phyloP scores from a whole-genome alignment of 2,329 filamentous ascomycete genomes.

The Ophiocordyceps australis region DNA sequence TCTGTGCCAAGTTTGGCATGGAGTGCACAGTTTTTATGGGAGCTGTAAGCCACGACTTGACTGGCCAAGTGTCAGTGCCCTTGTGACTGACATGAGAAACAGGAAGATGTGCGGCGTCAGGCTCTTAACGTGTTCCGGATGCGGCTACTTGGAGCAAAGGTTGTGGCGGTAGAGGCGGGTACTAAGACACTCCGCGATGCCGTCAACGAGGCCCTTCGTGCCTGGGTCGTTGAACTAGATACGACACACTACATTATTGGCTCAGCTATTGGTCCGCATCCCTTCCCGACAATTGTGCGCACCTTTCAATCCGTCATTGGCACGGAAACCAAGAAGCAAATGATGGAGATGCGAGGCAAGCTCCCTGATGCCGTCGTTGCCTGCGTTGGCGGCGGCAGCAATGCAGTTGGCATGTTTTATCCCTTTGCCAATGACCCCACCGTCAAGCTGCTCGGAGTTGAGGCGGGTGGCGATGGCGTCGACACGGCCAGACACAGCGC shows the following conservation, averaged over 20 bases:
- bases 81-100: conserved; percentile 3
- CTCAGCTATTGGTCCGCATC: conserved; percentile 91
- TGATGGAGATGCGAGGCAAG: conserved; percentile 68
- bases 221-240: conserved; percentile 84
- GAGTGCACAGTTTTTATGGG: conserved; percentile 98
- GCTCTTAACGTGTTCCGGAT: conserved; percentile 98
- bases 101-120: conserved; percentile 86
- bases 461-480: conserved; percentile 85
- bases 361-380: conserved; percentile 92
- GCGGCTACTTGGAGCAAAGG: conserved; percentile 83
- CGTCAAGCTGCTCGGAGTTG: conserved; percentile 83
- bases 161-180: conserved; percentile 84
- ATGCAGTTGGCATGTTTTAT: conserved; percentile 96
- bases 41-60: conserved; percentile 27
- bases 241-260: conserved; percentile 98
- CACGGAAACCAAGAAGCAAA: conserved; percentile 82
- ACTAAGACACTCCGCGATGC: conserved; percentile 69
- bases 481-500: conserved; percentile 76
- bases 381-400: conserved; percentile 88
- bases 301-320: conserved; percentile 97
- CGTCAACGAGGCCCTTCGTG: conserved; percentile 87
- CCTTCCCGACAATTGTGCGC: conserved; percentile 92
- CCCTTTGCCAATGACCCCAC: conserved; percentile 73
- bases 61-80: neutral
- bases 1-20: conserved; percentile 97